These are phyloP conservation scores for Melampsora abietis-canadensis DNA, from an alignment of 1,284 basidiomycete species.

Conservation along the genomic window DNA sequence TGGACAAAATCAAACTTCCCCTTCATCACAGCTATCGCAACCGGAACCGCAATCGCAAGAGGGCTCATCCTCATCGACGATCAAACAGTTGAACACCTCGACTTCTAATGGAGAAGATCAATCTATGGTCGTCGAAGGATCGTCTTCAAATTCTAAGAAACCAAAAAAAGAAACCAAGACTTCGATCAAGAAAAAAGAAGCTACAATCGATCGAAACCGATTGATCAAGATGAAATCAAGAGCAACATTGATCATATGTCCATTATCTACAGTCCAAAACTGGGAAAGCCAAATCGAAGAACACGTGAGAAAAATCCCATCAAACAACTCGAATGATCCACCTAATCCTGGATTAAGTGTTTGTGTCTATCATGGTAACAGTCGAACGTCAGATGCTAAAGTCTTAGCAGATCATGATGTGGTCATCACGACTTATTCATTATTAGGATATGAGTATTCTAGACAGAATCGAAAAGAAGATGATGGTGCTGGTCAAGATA, in stretches of 20 bases:
- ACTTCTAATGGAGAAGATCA: not conserved
- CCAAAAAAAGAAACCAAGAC: slow-evolving; percentile 44
- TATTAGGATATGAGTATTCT: slow-evolving; percentile 89
- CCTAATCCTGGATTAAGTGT: slow-evolving; percentile 61
- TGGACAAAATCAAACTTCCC: slow-evolving; percentile 64
- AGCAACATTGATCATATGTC: slow-evolving; percentile 93
- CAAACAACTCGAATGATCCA: slow-evolving; percentile 5
- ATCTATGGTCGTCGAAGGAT: not conserved
- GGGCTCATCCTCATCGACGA: too few relatives aligned
- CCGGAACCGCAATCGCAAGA: too few relatives aligned
- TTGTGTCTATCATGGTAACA: slow-evolving; percentile 93
- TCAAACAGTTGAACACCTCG: not conserved
- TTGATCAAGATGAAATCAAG: slow-evolving; percentile 61
- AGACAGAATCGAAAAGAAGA: slow-evolving; percentile 61
- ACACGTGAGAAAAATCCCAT: slow-evolving; percentile 60
- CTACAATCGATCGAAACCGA: slow-evolving; percentile 47
- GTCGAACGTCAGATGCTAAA: slow-evolving; percentile 75
- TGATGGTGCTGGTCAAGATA: slow-evolving; percentile 27
- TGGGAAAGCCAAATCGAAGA: slow-evolving; percentile 98
- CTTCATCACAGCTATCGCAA: too few relatives aligned
- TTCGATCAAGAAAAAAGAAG: slow-evolving; percentile 35
- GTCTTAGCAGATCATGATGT: slow-evolving; percentile 91
- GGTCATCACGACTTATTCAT: slow-evolving; percentile 95
- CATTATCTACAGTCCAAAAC: slow-evolving; percentile 91
- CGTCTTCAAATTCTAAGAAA: not conserved